These are phyloP conservation scores for Rubus parviflorus DNA, from an alignment of 306 rosid species.

Conservation along the genomic window DNA sequence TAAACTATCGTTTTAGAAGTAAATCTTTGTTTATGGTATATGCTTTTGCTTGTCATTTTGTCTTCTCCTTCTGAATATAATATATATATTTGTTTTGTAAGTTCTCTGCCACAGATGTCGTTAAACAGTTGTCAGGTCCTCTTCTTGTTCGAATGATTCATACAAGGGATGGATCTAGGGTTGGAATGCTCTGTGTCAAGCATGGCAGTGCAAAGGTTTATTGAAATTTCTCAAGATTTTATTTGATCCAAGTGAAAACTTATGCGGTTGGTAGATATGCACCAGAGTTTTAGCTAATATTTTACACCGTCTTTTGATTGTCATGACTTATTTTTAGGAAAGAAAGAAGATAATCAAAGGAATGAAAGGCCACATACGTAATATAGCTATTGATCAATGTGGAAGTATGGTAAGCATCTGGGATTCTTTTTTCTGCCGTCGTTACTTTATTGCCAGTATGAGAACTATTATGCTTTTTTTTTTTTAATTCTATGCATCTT, in stretches of 20 bases:
- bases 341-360: slow-evolving; percentile 96
- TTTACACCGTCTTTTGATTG: slow-evolving; percentile 17
- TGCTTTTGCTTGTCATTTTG: slow-evolving; percentile 10
- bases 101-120: slow-evolving; percentile 81
- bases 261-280: neutral
- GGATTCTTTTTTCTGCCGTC: neutral
- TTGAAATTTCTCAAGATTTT: neutral
- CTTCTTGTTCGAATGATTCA: slow-evolving; percentile 83
- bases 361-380: slow-evolving; percentile 63
- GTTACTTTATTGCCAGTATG: neutral
- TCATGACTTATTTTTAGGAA: slow-evolving; percentile 55
- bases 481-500: neutral
- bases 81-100: slow-evolving; percentile 26
- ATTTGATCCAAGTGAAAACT: neutral
- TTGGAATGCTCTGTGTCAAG: slow-evolving; percentile 80
- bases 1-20: neutral
- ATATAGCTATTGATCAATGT: slow-evolving; percentile 73
- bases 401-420: slow-evolving; percentile 72
- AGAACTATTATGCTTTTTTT: neutral
- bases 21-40: neutral
- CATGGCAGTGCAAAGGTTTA: slow-evolving; percentile 91
- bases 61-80: slow-evolving; percentile 37
- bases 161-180: slow-evolving; percentile 83
- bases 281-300: slow-evolving; percentile 21
- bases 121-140: slow-evolving; percentile 74